Percentiles rank a stretch among this genome's conserved stretches.
Evolutionary conservation across 2,329 filamentous ascomycete genomes (phyloP).

Genomic region (Hymenoscyphus fructigenus): DNA sequence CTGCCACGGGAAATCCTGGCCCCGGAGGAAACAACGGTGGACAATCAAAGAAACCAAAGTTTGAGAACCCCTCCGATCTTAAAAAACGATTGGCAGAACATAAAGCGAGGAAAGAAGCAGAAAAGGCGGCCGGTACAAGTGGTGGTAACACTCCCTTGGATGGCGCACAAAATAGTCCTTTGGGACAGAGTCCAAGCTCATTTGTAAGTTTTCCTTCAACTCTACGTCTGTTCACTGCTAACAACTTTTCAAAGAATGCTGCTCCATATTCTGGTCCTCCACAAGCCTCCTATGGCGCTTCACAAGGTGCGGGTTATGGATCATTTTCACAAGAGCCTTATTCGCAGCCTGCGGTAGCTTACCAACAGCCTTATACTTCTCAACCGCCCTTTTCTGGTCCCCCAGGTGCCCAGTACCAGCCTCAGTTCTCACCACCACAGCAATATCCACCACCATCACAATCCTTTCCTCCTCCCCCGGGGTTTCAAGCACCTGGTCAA

Average conservation of each 20-base stretch:
- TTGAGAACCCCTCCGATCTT: constrained; percentile 74
- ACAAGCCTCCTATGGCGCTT: constrained; percentile 29
- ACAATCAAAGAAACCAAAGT: constrained; percentile 67
- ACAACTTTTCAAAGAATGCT: constrained; percentile 30
- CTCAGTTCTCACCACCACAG: constrained; percentile 36
- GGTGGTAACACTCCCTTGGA: constrained; percentile 54
- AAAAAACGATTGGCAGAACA: constrained; percentile 79
- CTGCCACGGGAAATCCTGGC: constrained; percentile 79
- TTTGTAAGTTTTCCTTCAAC: constrained; percentile 52
- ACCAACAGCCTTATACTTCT: constrained; percentile 41
- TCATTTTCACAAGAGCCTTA: constrained; percentile 38
- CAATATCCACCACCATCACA: constrained; percentile 35
- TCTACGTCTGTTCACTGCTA: constrained; percentile 10
- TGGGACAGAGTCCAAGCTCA: constrained; percentile 51
- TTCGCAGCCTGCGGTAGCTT: constrained; percentile 41
- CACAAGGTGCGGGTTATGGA: constrained; percentile 37
- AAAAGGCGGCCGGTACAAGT: constrained; percentile 56
- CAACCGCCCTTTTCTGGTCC: constrained; percentile 39
- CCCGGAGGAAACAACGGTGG: constrained; percentile 63
- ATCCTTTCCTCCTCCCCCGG: constrained; percentile 31
- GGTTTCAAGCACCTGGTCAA: constrained; percentile 32
- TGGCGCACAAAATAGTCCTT: constrained; percentile 44
- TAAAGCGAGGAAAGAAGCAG: constrained; percentile 61
- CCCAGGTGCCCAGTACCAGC: constrained; percentile 35
- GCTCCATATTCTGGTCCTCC: constrained; percentile 35